These are phyloP conservation scores for Austroboletus eburneus DNA, from an alignment of 768 basidiomycete species.

Conservation along the genomic window DNA sequence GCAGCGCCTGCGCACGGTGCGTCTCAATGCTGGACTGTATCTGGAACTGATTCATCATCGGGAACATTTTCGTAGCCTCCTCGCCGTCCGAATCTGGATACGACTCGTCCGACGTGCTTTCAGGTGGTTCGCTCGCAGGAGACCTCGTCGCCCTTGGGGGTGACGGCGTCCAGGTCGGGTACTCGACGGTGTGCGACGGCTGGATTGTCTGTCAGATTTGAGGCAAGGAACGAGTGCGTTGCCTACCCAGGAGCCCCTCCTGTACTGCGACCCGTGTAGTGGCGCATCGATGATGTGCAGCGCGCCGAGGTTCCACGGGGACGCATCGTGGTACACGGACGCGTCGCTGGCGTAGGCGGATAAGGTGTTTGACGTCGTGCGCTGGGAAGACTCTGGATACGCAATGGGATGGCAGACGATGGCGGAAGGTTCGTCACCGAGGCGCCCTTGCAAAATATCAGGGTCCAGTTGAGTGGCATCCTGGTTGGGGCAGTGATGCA, in stretches of 20 bases:
- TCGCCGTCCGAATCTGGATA: constrained; percentile 28
- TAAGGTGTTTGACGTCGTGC: constrained; percentile 23
- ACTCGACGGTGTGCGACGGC: constrained; percentile 15
- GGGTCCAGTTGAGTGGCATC: constrained; percentile 23
- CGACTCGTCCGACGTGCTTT: constrained; percentile 29
- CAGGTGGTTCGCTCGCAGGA: constrained; percentile 27
- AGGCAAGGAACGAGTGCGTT: neutral
- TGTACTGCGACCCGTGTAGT: constrained; percentile 10
- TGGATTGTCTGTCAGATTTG: constrained; percentile 17
- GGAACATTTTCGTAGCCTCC: constrained; percentile 25
- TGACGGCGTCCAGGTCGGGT: constrained; percentile 14
- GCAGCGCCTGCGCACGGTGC: constrained; percentile 13
- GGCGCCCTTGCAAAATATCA: constrained; percentile 22
- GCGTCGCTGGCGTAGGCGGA: constrained; percentile 13
- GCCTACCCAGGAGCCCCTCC: constrained; percentile 27
- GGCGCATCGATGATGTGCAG: constrained; percentile 11
- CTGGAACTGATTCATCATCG: constrained; percentile 32
- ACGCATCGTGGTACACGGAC: constrained; percentile 7
- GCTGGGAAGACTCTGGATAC: constrained; percentile 32
- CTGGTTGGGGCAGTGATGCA: constrained; percentile 21
- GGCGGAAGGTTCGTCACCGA: neutral
- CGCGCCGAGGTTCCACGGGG: constrained; percentile 10
- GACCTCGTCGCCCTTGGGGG: constrained; percentile 17
- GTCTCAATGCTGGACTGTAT: constrained; percentile 16
- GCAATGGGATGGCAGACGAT: constrained; percentile 3